phyloP scores from a whole-genome alignment of 2,329 filamentous ascomycete genomes.

The Clarireedia monteithiana region DNA sequence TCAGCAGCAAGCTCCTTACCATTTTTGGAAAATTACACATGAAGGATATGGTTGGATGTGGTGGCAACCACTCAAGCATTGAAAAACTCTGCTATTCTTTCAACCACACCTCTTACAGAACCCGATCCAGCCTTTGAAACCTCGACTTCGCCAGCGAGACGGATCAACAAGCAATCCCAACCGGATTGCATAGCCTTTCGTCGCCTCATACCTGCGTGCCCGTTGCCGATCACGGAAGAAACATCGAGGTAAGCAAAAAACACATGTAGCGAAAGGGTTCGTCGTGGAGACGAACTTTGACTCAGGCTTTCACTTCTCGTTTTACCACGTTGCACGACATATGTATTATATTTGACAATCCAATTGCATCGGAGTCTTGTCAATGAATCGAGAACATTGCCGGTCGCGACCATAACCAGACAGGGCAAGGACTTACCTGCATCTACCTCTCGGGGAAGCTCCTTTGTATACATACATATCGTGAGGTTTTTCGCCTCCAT shows the following conservation, averaged over 20 bases:
- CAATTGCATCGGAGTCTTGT: not conserved
- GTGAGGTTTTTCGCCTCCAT: not conserved
- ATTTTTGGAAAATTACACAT: conserved; percentile 3
- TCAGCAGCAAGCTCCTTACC: not conserved
- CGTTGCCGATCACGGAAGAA: not conserved
- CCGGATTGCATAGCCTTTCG: not conserved
- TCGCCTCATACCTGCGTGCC: not conserved
- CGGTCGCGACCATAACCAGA: not conserved
- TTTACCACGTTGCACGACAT: not conserved
- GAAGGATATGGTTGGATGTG: not conserved
- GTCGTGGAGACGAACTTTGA: not conserved
- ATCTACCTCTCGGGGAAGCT: not conserved
- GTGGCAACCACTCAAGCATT: conserved; percentile 1
- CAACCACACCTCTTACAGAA: not conserved
- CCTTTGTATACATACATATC: not conserved
- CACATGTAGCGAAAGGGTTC: not conserved
- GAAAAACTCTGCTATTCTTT: conserved; percentile 4
- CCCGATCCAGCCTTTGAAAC: not conserved
- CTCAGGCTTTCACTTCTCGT: not conserved
- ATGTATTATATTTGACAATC: not conserved
- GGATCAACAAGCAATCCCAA: not conserved
- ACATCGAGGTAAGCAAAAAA: not conserved
- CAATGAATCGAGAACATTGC: not conserved
- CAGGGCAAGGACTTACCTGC: not conserved
- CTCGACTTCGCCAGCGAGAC: not conserved